Conservation (phyloP, 805 yeast species). For the Ascoidea tarda region DNA sequence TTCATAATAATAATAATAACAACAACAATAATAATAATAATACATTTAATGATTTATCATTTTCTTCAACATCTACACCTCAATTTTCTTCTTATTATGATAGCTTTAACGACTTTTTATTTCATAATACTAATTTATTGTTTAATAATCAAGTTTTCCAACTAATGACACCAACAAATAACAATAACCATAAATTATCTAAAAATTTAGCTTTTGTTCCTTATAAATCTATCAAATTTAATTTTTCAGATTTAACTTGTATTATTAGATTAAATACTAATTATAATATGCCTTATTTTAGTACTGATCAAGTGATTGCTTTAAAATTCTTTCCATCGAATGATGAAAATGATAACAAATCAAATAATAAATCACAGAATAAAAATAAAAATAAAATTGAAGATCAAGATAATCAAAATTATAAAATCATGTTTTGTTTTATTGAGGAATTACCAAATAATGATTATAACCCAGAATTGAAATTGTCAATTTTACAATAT, state of each 20-base stretch:
- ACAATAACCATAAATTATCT: constrained; percentile 3
- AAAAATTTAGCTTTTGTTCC: constrained; percentile 10
- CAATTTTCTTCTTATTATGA: constrained; percentile 6
- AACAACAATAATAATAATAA: background rate
- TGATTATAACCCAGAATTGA: constrained; percentile 9
- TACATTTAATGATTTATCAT: background rate
- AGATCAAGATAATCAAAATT: background rate
- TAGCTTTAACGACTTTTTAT: constrained; percentile 4
- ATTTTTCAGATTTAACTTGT: background rate
- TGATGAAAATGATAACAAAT: background rate
- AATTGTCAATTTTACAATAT: constrained; percentile 1
- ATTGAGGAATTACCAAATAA: constrained; percentile 8
- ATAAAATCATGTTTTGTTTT: constrained; percentile 2
- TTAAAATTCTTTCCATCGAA: constrained; percentile 1
- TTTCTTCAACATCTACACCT: constrained; percentile 2
- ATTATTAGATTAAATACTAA: constrained; percentile 9
- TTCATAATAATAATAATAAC: background rate
- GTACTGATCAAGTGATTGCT: constrained; percentile 7
- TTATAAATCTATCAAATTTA: constrained; percentile 6
- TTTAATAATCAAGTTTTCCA: constrained; percentile 7
- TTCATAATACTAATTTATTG: constrained; percentile 6
- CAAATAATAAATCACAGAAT: too few species aligned
- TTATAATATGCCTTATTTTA: constrained; percentile 6
- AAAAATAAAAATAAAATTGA: too few species aligned
- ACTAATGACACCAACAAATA: constrained; percentile 5